These are phyloP conservation scores for Daldinia vernicosa DNA, from an alignment of 495 filamentous ascomycete species.

Conservation along the genomic window DNA sequence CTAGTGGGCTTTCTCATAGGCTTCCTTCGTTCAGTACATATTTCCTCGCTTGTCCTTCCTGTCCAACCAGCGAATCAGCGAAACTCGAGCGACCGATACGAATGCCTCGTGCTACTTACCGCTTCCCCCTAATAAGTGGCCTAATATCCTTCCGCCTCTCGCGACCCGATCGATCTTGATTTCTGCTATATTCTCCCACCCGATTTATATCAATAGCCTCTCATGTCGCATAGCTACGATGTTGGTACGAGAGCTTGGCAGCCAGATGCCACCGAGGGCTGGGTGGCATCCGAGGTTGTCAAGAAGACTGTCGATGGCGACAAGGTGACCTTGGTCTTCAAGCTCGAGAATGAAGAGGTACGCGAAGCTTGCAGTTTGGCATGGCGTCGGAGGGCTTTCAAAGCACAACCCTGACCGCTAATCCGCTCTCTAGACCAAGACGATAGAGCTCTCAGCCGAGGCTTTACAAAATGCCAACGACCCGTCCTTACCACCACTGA, in stretches of 20 bases:
- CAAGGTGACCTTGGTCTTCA: conserved; percentile 85
- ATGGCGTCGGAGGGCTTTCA: not conserved
- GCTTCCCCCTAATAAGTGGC: conserved; percentile 32
- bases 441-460: conserved; percentile 79
- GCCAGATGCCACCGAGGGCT: conserved; percentile 93
- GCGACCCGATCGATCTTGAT: conserved; percentile 39
- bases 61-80: conserved; percentile 5
- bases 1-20: conserved; percentile 21
- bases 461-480: conserved; percentile 75
- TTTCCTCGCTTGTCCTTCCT: conserved; percentile 3
- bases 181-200: conserved; percentile 14
- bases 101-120: conserved; percentile 43
- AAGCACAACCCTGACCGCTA: conserved; percentile 33
- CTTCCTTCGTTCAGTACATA: conserved; percentile 4
- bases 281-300: conserved; percentile 94
- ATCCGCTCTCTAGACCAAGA: conserved; percentile 67
- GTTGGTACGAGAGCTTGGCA: conserved; percentile 98
- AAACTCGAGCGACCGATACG: conserved; percentile 38
- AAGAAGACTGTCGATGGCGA: conserved; percentile 85
- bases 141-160: conserved; percentile 23
- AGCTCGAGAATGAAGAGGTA: conserved; percentile 94
- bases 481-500: conserved; percentile 85
- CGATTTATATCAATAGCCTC: conserved; percentile 38
- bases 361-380: conserved; percentile 34
- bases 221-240: conserved; percentile 97